phyloP scores from a whole-genome alignment of 768 basidiomycete species.

The Jaapia argillacea region DNA sequence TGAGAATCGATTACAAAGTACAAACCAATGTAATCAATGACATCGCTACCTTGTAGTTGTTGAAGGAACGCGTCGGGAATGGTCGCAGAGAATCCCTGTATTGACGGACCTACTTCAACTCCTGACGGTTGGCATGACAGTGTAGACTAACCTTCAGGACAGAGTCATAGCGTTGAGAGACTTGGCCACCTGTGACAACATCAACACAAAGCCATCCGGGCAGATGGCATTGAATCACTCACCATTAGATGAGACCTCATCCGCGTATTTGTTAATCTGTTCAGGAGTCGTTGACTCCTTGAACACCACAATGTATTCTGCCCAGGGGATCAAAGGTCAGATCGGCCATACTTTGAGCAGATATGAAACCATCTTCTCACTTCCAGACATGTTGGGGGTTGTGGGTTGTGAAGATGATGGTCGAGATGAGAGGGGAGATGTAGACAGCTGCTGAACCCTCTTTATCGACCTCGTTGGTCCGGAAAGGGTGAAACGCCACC shows the following conservation, averaged over 20 bases:
- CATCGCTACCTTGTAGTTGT: conserved; percentile 16
- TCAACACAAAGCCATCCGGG: conserved; percentile 1
- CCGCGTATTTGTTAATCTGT: conserved; percentile 30
- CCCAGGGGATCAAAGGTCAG: too few relatives aligned
- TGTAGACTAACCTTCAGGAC: conserved; percentile 29
- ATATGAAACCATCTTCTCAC: conserved; percentile 9
- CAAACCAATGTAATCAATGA: conserved; percentile 40
- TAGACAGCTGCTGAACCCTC: background rate
- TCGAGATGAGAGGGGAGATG: background rate
- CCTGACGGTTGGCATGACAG: too few relatives aligned
- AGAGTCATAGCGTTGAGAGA: conserved; percentile 27
- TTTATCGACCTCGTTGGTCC: background rate
- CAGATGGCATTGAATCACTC: conserved; percentile 2
- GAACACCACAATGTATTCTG: conserved; percentile 50
- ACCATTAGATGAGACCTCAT: conserved; percentile 30
- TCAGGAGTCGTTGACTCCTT: conserved; percentile 31
- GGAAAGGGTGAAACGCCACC: background rate
- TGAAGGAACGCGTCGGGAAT: conserved; percentile 26
- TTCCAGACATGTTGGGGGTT: conserved; percentile 12
- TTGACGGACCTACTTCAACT: background rate
- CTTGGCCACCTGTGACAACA: conserved; percentile 28
- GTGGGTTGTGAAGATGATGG: background rate
- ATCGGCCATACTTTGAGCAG: too few relatives aligned
- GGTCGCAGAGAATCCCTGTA: conserved; percentile 34
- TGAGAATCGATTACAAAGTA: background rate